Evolutionary conservation across 108 stramenopile genomes (phyloP).

Genomic region (Cylindrotheca fusiformis): DNA sequence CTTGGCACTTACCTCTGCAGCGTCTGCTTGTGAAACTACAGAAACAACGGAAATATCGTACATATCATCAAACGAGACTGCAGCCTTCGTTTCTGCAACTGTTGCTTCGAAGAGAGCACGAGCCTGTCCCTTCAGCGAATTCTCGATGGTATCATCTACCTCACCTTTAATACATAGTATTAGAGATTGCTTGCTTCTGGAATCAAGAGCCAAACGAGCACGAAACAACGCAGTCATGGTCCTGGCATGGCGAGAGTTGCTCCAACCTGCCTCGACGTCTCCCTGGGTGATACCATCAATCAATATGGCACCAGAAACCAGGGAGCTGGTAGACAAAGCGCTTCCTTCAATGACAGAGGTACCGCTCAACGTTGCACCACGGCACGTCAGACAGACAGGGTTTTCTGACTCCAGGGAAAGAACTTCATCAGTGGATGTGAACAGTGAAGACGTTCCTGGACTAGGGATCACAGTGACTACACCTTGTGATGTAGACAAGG

Average conservation of each 20-base stretch:
- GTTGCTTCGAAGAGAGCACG: slow-evolving; percentile 63
- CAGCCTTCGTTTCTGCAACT: slow-evolving; percentile 39
- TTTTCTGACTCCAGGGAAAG: slow-evolving; percentile 28
- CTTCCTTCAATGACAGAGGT: slow-evolving; percentile 36
- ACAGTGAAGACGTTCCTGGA: slow-evolving; percentile 54
- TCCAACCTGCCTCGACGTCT: slow-evolving; percentile 69
- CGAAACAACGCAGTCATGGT: slow-evolving; percentile 77
- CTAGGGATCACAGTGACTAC: slow-evolving; percentile 64
- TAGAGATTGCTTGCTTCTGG: slow-evolving; percentile 30
- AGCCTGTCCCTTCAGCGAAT: slow-evolving; percentile 31
- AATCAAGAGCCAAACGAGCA: slow-evolving; percentile 20
- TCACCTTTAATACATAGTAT: slow-evolving; percentile 49
- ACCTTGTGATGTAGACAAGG: slow-evolving; percentile 23
- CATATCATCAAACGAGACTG: slow-evolving; percentile 39
- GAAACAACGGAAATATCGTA: slow-evolving; percentile 48
- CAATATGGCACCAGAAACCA: slow-evolving; percentile 54
- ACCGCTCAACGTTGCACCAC: slow-evolving; percentile 58
- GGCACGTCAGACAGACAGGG: slow-evolving; percentile 23
- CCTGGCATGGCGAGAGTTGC: slow-evolving; percentile 65
- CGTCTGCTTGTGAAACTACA: slow-evolving; percentile 46
- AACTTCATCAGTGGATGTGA: slow-evolving; percentile 9
- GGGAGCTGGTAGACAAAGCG: slow-evolving; percentile 53
- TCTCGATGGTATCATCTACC: slow-evolving; percentile 28
- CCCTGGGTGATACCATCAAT: slow-evolving; percentile 72
- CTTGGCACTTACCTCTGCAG: slow-evolving; percentile 19